phyloP scores from a whole-genome alignment of 2,329 filamentous ascomycete genomes.

The Aspergillus neotritici region DNA sequence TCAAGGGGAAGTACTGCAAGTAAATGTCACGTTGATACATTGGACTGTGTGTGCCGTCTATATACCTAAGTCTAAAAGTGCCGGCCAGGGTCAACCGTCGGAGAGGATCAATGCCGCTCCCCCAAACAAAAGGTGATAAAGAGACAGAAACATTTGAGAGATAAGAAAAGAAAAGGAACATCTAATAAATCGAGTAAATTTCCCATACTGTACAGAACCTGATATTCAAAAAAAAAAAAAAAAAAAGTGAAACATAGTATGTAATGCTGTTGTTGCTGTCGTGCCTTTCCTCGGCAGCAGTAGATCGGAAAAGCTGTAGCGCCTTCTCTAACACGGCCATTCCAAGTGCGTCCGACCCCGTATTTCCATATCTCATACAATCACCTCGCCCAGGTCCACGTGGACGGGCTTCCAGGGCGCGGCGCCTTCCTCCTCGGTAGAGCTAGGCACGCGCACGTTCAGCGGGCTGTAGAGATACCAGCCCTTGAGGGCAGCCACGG shows the following conservation, averaged over 20 bases:
- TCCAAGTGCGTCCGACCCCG: conserved; percentile 9
- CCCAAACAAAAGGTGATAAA: conserved; percentile 14
- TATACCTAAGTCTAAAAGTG: conserved; percentile 9
- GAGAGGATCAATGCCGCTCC: conserved; percentile 5
- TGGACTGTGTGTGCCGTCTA: conserved; percentile 3
- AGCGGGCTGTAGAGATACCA: conserved; percentile 94
- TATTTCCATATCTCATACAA: conserved; percentile 39
- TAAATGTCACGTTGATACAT: too few relatives aligned
- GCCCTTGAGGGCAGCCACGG: conserved; percentile 77
- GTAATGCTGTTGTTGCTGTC: conserved; percentile 12
- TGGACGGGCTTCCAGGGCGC: conserved; percentile 61
- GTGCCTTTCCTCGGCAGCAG: conserved; percentile 6
- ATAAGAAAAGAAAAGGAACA: conserved; percentile 19
- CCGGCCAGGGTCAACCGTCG: conserved; percentile 7
- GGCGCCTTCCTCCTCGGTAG: conserved; percentile 58
- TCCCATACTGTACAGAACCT: conserved; percentile 38
- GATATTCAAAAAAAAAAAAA: conserved; percentile 29
- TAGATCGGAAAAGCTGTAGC: conserved; percentile 13
- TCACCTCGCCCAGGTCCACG: conserved; percentile 66
- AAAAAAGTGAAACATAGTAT: conserved; percentile 25
- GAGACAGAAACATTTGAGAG: conserved; percentile 13
- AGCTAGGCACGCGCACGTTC: conserved; percentile 61
- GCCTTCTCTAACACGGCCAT: conserved; percentile 7
- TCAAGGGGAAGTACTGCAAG: too few relatives aligned
- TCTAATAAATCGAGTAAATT: conserved; percentile 29